Evolutionary conservation across 2,329 filamentous ascomycete genomes (phyloP), one percentile per base, ranked within the genome.

Genomic region (Microcyclospora pomicola): DNA sequence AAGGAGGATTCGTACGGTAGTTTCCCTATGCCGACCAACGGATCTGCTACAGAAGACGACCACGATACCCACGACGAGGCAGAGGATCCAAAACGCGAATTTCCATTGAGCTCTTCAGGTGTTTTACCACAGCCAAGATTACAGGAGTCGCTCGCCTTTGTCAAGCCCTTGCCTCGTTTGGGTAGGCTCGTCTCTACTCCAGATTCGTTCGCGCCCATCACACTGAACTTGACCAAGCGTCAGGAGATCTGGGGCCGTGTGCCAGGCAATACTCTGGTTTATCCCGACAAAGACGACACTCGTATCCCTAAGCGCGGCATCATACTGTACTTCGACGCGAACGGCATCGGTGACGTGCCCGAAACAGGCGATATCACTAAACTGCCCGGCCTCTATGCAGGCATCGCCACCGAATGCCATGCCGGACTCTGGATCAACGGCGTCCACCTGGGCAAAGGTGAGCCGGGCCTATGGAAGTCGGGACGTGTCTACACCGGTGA

Each of bases 241-340:
- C 61, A 83, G 47, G 75, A 79, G 0, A 80, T 78, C 0, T 96
- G 85, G 77, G 88, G 88, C 24, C 76, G 88, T 16, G 73, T 73
- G 0, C 64, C 61, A 1, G 66, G 70, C 14, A 87, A 85, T 49
- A 88, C 80, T 0, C 61, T 77, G 24, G 65, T 77, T 2, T 83
- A 86, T 50, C 60, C 71, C 1, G 65, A 77, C 34, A 63, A 59
- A 24, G 62, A 64, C 15, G 84, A 95, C 47, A 70, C 67, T 2
- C 78, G 77, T 12, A 75, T 96, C 28, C 84, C 87, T 1, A 88
- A 88, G 54, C 78, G 79, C 45, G 85, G 83, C 1, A 75, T 94
- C 49, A 80, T 82, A 50, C 65, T 95, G 29, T 67, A 84, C 27
- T 73, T 91, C 24, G 85, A 80, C 70, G 77, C 73, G 39, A 71